phyloP scores from a whole-genome alignment of 148 eudicot species.

The Heliamphora exappendiculata region DNA sequence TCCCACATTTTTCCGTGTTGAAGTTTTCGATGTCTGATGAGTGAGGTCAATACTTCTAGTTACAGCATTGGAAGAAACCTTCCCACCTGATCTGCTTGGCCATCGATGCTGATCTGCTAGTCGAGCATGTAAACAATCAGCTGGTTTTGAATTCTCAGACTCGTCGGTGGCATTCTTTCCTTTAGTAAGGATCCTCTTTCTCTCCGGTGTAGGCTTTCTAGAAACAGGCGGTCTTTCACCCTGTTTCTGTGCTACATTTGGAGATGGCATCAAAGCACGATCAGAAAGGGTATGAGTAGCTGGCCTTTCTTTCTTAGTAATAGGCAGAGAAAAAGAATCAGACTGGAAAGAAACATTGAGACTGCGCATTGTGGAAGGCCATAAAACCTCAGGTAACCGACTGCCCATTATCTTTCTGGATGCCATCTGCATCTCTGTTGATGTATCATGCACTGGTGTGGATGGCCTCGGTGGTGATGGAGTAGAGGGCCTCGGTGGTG shows the following conservation, averaged over 20 bases:
- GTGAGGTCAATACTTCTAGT: conserved; percentile 47
- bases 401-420: conserved; percentile 44
- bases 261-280: conserved; percentile 66
- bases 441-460: conserved; percentile 65
- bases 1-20: conserved; percentile 22
- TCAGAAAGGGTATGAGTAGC: conserved; percentile 56
- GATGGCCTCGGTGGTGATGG: conserved; percentile 63
- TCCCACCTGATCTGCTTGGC: conserved; percentile 71
- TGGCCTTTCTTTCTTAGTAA: conserved; percentile 64
- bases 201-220: conserved; percentile 76
- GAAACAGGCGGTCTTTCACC: conserved; percentile 31
- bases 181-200: conserved; percentile 71
- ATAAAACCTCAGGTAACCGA: conserved; percentile 60
- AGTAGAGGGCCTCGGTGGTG: conserved; percentile 56
- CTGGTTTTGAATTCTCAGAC: conserved; percentile 78
- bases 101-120: conserved; percentile 76
- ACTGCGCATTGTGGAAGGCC: conserved; percentile 98
- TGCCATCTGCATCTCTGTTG: conserved; percentile 34
- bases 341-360: conserved; percentile 79
- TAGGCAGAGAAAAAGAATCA: conserved; percentile 58
- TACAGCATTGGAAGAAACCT: conserved; percentile 26
- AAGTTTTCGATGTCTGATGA: conserved; percentile 31
- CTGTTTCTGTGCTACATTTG: conserved; percentile 53
- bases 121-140: conserved; percentile 43
- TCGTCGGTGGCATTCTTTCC: conserved; percentile 62